Base-by-base conservation (phyloP, 177 flowering plant species). In the Tripterygium wilfordii region DNA sequence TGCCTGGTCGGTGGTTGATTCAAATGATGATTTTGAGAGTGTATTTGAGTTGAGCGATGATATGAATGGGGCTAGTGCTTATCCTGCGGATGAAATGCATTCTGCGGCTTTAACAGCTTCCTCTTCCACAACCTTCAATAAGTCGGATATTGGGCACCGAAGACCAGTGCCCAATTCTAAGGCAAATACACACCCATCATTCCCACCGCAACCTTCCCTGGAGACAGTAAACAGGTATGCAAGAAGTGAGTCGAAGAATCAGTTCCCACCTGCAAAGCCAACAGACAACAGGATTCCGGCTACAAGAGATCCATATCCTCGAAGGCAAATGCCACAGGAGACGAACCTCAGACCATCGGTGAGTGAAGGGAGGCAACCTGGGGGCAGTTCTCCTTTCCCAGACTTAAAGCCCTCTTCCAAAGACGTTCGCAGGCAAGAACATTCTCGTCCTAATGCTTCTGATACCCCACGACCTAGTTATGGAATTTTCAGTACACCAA, bases 401-500 rank as follows among this genome's bases (percentile, higher is more conserved):
- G 46, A 54, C 44, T 19, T 36, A 17, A 64, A 44, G 55, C 50
- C 35, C 19, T 40, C 49, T 47, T 43, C 51, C 3, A 37, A 45
- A 15, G 61, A 52, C 20, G 17, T n/a, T 30, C 40, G 33, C 13
- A 64, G 45, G 29, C 69, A 42, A 54, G 58, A 43, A n/a, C 47
- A 54, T 2, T 40, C 60, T 23, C 19, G 0, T 3, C 35, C 58
- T 13, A 26, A 6, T 39, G 18, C 49, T 38, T 45, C 57, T 2
- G 40, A 20, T 31, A 49, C 56, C 2, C 45, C 65, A 2, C 13
- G 43, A 18, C 35, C 77, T 20, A 54, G 72, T 56, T 75, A 54
- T 45, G 85, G 85, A 20, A 69, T 75, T 19, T 79, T 75, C 53
- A 75, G 85, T 63, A 30, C 48, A 36, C 53, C 47, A 49, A 57